These are phyloP conservation scores for Aleurites moluccanus DNA, from an alignment of 441 rosid species.

Conservation along the genomic window DNA sequence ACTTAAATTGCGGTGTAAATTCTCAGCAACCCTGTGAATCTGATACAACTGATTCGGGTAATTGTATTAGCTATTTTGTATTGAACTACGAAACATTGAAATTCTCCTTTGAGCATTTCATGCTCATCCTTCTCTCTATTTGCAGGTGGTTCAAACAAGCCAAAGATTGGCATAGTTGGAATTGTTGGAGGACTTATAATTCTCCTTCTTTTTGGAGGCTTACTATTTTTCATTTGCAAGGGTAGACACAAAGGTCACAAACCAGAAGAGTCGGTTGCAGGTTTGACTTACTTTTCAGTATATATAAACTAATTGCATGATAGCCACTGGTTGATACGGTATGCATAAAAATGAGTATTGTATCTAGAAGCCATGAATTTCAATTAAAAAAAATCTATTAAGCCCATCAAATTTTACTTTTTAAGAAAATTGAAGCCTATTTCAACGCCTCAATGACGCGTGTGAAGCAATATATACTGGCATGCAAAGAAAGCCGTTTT, in stretches of 20 bases:
- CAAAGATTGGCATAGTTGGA: conserved; percentile 77
- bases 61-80: conserved; percentile 11
- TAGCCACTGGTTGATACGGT: not conserved
- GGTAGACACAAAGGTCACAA: conserved; percentile 61
- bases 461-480: not conserved
- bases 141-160: conserved; percentile 64
- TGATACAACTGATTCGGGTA: conserved; percentile 56
- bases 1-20: conserved; percentile 59
- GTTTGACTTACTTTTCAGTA: conserved; percentile 35
- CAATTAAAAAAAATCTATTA: not conserved
- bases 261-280: conserved; percentile 91
- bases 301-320: not conserved
- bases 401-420: not conserved
- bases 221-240: conserved; percentile 57
- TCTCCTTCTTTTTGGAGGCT: conserved; percentile 56
- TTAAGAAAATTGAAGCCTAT: not conserved
- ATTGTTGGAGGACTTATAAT: conserved; percentile 60
- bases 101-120: conserved; percentile 8
- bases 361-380: not conserved
- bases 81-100: not conserved
- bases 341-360: not conserved
- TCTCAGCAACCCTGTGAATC: conserved; percentile 56
- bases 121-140: conserved; percentile 22
- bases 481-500: not conserved
- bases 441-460: not conserved